Evolutionary conservation across 768 basidiomycete species (phyloP), one percentile per base, ranked within the genome.

Genomic region (Podaxis sp.): DNA sequence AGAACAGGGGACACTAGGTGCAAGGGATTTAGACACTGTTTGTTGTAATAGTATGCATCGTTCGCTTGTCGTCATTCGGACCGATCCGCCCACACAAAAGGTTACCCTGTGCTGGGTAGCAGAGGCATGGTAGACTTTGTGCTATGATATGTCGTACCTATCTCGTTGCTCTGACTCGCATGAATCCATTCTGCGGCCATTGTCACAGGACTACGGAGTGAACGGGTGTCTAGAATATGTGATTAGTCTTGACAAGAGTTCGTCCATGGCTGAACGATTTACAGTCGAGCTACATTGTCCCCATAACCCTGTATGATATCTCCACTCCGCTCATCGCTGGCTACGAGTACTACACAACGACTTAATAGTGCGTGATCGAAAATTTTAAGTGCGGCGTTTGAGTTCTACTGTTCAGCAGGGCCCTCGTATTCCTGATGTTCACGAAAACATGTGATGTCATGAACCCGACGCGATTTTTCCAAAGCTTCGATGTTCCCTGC

Each of bases 361-460:
- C 16, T 9, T 18, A 44, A 6, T 7, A 44, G n/a, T 44, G 4
- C 18, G 42, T 32, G 6, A 44, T 18, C 5, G 14, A 44, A 48
- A 48, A 23, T 21, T 25, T 11, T 21, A 23, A 21, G 5, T 23
- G 25, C 47, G 47, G 47, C 47, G 25, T 25, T 48, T 21, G 47
- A 23, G 18, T 10, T 21, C 13, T 13, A 11, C 23, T 37, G 56
- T 48, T 18, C 48, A 23, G 27, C 44, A 47, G 27, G 35, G 28
- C 9, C 36, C 57, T 37, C 21, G 25, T 42, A n/a, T 36, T 42
- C 55, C 28, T 27, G 55, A 46, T 48, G 18, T 18, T 44, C 42
- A 44, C 18, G 36, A 48, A 35, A 36, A 25, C 37, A 21, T 48
- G 57, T 57, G 57, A 57, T 57, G 57, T 57, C 57, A 57, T 55